phyloP scores from a whole-genome alignment of 140 eudicot genomes.

The Erigeron philadelphicus region DNA sequence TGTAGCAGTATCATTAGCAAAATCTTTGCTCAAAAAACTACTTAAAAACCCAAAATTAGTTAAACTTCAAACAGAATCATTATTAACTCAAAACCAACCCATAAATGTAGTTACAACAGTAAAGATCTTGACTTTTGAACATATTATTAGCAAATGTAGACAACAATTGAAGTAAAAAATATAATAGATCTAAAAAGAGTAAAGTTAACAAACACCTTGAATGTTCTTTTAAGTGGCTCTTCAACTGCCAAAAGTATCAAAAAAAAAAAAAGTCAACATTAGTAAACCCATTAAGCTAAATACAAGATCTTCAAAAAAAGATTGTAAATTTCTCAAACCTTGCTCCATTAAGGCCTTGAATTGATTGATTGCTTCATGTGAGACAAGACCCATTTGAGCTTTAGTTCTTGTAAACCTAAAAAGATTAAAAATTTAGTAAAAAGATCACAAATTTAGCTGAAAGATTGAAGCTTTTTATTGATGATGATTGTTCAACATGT shows the following conservation, averaged over 20 bases:
- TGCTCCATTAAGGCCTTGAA: constrained; percentile 57
- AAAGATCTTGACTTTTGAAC: constrained; percentile 22
- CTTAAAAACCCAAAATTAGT: background rate
- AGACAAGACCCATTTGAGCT: constrained; percentile 42
- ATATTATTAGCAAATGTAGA: constrained; percentile 5
- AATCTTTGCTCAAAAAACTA: background rate
- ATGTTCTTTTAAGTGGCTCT: constrained; percentile 45
- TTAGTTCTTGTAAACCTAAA: constrained; percentile 15
- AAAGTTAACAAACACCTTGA: constrained; percentile 36
- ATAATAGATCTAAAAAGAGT: constrained; percentile 28
- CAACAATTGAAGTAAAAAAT: constrained; percentile 16
- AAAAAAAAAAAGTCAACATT: constrained; percentile 18
- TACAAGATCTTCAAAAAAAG: constrained; percentile 10
- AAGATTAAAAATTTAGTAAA: background rate
- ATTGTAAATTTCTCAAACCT: constrained; percentile 36
- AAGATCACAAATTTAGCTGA: background rate
- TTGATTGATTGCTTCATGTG: constrained; percentile 56
- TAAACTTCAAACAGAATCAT: constrained; percentile 12
- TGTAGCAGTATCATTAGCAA: too few species aligned
- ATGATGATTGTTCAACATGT: background rate
- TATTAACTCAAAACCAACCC: constrained; percentile 6
- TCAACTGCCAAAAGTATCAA: constrained; percentile 32
- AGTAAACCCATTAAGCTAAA: constrained; percentile 2
- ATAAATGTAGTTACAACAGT: constrained; percentile 3
- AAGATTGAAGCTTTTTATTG: constrained; percentile 3